phyloP scores from a whole-genome alignment of 805 yeast genomes.

The Barnettozyma wickerhamii region DNA sequence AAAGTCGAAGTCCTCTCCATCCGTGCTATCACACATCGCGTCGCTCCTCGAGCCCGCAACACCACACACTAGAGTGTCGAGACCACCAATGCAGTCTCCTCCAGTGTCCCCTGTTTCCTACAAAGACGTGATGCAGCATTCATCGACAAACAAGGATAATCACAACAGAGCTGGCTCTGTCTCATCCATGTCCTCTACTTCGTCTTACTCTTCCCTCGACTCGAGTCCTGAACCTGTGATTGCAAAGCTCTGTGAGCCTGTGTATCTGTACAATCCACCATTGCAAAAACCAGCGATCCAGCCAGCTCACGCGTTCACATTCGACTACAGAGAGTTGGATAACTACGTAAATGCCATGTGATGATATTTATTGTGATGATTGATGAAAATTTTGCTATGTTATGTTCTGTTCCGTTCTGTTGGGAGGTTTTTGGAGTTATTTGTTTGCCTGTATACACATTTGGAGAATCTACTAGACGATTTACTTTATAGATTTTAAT shows the following conservation, averaged over 20 bases:
- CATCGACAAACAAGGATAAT: background rate
- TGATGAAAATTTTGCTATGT: too few relatives aligned
- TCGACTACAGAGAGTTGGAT: slow-evolving; percentile 6
- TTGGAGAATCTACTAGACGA: too few relatives aligned
- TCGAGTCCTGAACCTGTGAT: background rate
- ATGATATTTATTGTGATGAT: too few relatives aligned
- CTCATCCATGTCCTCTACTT: slow-evolving; percentile 12
- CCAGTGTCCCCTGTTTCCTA: slow-evolving; percentile 12
- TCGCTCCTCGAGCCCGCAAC: background rate
- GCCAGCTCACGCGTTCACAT: slow-evolving; percentile 4
- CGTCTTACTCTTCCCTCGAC: slow-evolving; percentile 6
- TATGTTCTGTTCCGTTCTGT: too few relatives aligned
- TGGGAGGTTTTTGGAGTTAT: too few relatives aligned
- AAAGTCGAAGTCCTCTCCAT: slow-evolving; percentile 5
- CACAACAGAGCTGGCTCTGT: slow-evolving; percentile 13
- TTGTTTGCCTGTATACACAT: too few relatives aligned
- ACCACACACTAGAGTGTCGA: slow-evolving; percentile 1
- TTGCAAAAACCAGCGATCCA: background rate
- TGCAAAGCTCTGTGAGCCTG: background rate
- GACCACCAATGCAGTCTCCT: slow-evolving; percentile 7
- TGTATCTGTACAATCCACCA: slow-evolving; percentile 1
- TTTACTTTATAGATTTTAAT: too few relatives aligned
- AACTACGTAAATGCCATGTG: background rate
- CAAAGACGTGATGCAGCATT: slow-evolving; percentile 1
- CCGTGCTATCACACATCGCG: too few relatives aligned